Evolutionary conservation across 2,329 filamentous ascomycete genomes (phyloP).

Genomic region (Pezicula carpinea): DNA sequence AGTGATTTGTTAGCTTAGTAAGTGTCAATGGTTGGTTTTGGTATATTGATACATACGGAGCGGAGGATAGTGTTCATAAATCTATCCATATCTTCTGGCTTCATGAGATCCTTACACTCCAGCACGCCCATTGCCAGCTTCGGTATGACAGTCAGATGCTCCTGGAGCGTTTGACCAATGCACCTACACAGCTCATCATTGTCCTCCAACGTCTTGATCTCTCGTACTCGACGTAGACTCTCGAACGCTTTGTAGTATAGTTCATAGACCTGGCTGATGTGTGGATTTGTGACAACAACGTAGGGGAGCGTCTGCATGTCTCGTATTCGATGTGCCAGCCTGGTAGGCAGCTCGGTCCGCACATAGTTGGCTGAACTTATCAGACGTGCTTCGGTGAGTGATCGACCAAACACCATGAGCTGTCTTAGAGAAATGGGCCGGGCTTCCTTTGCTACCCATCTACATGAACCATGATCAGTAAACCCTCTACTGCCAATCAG

Average conservation of each 20-base stretch:
- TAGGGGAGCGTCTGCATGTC: constrained; percentile 97
- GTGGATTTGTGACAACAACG: constrained; percentile 89
- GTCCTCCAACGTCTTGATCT: constrained; percentile 80
- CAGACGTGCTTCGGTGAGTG: constrained; percentile 81
- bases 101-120: constrained; percentile 81
- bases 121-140: constrained; percentile 91
- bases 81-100: constrained; percentile 74
- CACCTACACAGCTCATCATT: constrained; percentile 84
- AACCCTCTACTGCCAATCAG: background rate
- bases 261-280: constrained; percentile 93
- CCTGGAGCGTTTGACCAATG: constrained; percentile 73
- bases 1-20: background rate
- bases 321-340: constrained; percentile 87
- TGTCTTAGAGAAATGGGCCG: constrained; percentile 94
- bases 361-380: constrained; percentile 97
- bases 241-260: constrained; percentile 98
- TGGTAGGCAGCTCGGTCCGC: constrained; percentile 84
- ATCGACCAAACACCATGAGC: constrained; percentile 94
- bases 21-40: background rate
- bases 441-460: constrained; percentile 90
- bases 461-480: constrained; percentile 32
- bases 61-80: constrained; percentile 94
- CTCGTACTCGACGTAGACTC: constrained; percentile 74
- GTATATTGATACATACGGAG: constrained; percentile 64
- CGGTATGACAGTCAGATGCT: constrained; percentile 90